These are phyloP conservation scores for Glarea lozoyensis DNA, from an alignment of 495 filamentous ascomycete genomes.

Conservation along the genomic window DNA sequence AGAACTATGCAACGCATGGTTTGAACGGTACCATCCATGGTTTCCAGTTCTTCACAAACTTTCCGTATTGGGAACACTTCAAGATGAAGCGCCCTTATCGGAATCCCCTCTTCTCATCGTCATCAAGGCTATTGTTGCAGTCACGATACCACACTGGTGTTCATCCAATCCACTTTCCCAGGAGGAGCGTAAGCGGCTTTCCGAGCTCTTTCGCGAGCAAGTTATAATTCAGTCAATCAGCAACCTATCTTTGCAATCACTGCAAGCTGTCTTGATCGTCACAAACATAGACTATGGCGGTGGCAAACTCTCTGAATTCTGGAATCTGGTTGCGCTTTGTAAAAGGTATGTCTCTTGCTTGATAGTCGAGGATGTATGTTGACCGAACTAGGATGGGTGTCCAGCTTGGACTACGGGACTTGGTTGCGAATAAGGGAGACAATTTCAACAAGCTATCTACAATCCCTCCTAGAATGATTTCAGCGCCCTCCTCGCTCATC, in stretches of 20 bases:
- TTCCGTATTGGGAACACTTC: conserved; percentile 17
- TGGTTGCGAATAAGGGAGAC: conserved; percentile 14
- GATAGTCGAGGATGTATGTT: neutral
- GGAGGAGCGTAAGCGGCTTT: conserved; percentile 12
- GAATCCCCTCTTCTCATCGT: conserved; percentile 16
- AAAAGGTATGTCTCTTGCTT: no score
- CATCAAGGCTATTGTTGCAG: conserved; percentile 22
- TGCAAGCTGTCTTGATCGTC: conserved; percentile 25
- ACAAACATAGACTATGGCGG: conserved; percentile 24
- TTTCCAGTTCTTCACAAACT: conserved; percentile 28
- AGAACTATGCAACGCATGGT: conserved; percentile 24
- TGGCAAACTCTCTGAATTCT: conserved; percentile 21
- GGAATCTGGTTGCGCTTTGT: conserved; percentile 25
- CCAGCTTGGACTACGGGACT: conserved; percentile 19
- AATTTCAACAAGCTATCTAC: conserved; percentile 16
- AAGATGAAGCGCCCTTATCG: conserved; percentile 8
- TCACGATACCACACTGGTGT: conserved; percentile 21
- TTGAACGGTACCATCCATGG: conserved; percentile 26
- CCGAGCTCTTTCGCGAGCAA: conserved; percentile 13
- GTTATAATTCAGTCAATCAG: conserved; percentile 21
- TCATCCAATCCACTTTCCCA: conserved; percentile 7
- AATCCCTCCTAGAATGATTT: conserved; percentile 21
- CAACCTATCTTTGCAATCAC: conserved; percentile 13
- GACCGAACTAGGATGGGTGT: conserved; percentile 11
- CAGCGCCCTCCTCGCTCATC: conserved; percentile 18